Base-by-base conservation (phyloP, 2,329 filamentous ascomycete species). In the Orbilia ellipsospora region DNA sequence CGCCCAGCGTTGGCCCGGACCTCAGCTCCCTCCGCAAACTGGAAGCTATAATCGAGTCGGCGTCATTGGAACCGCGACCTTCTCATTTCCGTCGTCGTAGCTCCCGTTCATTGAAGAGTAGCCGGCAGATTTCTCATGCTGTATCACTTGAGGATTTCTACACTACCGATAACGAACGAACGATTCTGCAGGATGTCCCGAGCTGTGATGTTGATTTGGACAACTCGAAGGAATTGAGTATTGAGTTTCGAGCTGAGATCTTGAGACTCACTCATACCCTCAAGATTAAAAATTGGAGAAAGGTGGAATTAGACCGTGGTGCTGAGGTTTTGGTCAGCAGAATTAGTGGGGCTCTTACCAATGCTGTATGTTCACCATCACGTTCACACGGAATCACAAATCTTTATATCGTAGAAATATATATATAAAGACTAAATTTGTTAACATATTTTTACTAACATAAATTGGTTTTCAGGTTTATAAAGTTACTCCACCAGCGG, bases 271-370 rank as follows among this genome's bases (percentile, higher is more conserved):
- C 92, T 0, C 95, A 98, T 82, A 99, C 95, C 0, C 85, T 99
- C 62, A 89, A 89, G 63, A 86, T 98, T 36, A 97, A 96, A 81
- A 93, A 94, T 8, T 99, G 95, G 95, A 89, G 94, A 63, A 89
- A 89, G 73, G 89, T 99, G 0, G 88, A 92, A 0, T 83, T 94
- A 61, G 90, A 92, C 10, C 85, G 85, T 77, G 91, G 90, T 78
- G 87, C 88, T 60, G 85, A 85, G 44, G 89, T 95, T 77, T 86
- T 86, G 1, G 90, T 95, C 4, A 87, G 92, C 82, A 87, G 92
- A 59, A 85, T 96, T 28, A 97, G 94, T 81, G 95, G 95, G 75
- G 95, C 95, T 7, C 84, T 99, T 78, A 99, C 95, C 18, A 99
- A 99, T 81, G 93, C 94, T 10, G 94, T 80, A 57, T 57, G 77